Evolutionary conservation across 2,329 filamentous ascomycete species (phyloP), one percentile per base, ranked within the genome.

Genomic region (Emergomyces africanus): DNA sequence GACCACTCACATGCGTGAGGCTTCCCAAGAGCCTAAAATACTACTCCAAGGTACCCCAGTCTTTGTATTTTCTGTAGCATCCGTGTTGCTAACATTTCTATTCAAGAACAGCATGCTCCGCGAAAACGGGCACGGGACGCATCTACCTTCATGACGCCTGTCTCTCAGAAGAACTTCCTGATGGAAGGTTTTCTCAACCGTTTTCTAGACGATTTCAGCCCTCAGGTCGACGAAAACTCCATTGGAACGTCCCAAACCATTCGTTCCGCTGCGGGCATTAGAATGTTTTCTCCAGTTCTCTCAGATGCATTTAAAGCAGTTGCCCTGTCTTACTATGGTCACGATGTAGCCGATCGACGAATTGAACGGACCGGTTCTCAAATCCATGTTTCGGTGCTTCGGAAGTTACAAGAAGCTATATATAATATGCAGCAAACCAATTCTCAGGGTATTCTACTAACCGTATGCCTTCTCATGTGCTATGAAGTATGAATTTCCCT

Each of bases 191-290:
- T 72, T 57, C 68, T 74, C 14, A 69, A 71, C 55, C 71, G 71
- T 4, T 74, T 74, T 37, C 66, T 74, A 8, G 72, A 74, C 58
- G 72, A 71, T 5, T 74, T 74, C 42, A 73, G 71, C 57, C 72
- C 72, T 1, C 62, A 72, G 44, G 71, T 74, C 4, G 68, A 72
- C 49, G 56, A 63, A 1, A 72, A 69, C 35, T 65, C 68, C 4
- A 57, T 37, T 48, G 72, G 72, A 4, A 67, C 66, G 23, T 71
- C 72, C 3, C 71, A 70, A 23, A 71, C 72, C 18, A 56, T 74
- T 20, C 69, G 72, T 39, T 68, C 68, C 14, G 72, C 71, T 4
- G 72, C 72, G 0, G 68, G 65, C 15, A 73, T 74, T 51, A 70
- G 72, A 54, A 73, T 74, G 70, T 74, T 73, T 42, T 73, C 71